Conservation (phyloP, 305 asterid genomes). For the Striga hermonthica region DNA sequence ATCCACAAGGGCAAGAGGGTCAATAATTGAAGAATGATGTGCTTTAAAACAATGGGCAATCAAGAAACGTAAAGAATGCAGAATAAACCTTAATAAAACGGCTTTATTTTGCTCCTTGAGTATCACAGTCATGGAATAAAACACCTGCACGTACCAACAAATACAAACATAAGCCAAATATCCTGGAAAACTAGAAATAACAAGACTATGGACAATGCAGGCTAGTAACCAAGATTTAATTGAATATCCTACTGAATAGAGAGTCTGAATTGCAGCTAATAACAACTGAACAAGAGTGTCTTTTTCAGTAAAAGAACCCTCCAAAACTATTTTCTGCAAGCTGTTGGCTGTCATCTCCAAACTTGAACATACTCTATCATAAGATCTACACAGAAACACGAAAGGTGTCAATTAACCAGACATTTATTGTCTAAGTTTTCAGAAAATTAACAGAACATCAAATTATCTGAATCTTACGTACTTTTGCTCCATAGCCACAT, state of each 20-base stretch:
- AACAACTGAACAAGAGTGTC: slow-evolving; percentile 54
- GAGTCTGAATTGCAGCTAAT: slow-evolving; percentile 47
- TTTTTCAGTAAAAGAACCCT: slow-evolving; percentile 49
- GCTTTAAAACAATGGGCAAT: slow-evolving; percentile 20
- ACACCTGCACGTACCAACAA: slow-evolving; percentile 55
- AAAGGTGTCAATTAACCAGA: slow-evolving; percentile 22
- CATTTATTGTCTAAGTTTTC: slow-evolving; percentile 5
- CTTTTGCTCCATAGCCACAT: slow-evolving; percentile 52
- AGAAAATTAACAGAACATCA: slow-evolving; percentile 11
- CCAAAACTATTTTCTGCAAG: slow-evolving; percentile 47
- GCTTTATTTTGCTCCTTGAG: slow-evolving; percentile 54
- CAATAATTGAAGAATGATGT: slow-evolving; percentile 13
- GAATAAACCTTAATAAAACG: slow-evolving; percentile 52
- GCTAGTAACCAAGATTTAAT: slow-evolving; percentile 1
- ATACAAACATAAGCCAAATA: slow-evolving; percentile 12
- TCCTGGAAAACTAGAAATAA: slow-evolving; percentile 16
- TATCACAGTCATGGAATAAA: slow-evolving; percentile 49
- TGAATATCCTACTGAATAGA: slow-evolving; percentile 52
- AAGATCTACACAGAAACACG: slow-evolving; percentile 56
- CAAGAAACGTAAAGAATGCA: neutral
- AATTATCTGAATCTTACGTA: slow-evolving; percentile 39
- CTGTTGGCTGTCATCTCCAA: slow-evolving; percentile 44
- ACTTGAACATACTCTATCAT: slow-evolving; percentile 48
- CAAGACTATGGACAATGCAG: neutral
- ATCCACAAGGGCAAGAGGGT: slow-evolving; percentile 27